A percentile compares a stretch with the other conserved stretches of the same genome.
Evolutionary conservation across 257 asterid species (phyloP).

Genomic region (Ilex aquifolium): DNA sequence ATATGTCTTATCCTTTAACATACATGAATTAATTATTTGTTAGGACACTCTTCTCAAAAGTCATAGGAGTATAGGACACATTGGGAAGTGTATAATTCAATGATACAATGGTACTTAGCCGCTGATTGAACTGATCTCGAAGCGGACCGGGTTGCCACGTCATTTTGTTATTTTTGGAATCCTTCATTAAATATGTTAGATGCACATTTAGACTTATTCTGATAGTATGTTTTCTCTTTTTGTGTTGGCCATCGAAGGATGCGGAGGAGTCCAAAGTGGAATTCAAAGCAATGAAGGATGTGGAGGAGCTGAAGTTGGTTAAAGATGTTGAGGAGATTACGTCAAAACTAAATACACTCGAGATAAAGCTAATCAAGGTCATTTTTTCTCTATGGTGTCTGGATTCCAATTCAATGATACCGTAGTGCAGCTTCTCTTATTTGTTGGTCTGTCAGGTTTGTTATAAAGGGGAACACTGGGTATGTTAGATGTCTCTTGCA

Average conservation of each 20-base stretch:
- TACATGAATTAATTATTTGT: no score
- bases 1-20: neutral
- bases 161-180: neutral
- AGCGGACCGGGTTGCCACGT: no score
- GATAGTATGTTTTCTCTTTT: neutral
- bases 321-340: constrained; percentile 25
- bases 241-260: constrained; percentile 9
- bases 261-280: constrained; percentile 13
- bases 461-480: neutral
- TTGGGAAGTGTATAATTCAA: no score
- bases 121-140: no score
- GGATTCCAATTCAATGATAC: neutral
- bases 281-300: constrained; percentile 6
- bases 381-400: neutral
- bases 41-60: no score
- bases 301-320: constrained; percentile 17
- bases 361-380: constrained; percentile 36
- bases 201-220: neutral
- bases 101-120: no score
- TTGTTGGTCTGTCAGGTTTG: neutral
- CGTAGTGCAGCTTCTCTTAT: neutral
- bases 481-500: neutral
- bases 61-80: no score
- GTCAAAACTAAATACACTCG: constrained; percentile 25
- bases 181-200: constrained; percentile 2